These are phyloP conservation scores for Lagenidium giganteum DNA, from an alignment of 352 stramenopile genomes.

Conservation along the genomic window DNA sequence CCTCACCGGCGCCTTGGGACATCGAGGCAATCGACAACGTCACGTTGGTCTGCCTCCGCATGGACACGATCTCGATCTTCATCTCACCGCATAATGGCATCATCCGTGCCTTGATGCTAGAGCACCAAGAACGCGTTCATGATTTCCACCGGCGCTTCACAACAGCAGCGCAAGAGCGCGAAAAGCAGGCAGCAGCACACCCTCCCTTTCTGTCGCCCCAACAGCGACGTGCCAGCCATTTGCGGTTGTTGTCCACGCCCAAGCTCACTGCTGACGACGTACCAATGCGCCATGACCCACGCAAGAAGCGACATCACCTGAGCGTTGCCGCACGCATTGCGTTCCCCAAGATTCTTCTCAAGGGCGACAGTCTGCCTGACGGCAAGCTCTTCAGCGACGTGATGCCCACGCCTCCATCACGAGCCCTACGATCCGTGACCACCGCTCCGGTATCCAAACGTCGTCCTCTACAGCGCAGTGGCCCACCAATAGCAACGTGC, in stretches of 20 bases:
- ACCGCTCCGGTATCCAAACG: not conserved
- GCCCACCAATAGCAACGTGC: slow-evolving; percentile 23
- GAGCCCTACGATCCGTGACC: not conserved
- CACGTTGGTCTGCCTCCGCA: slow-evolving; percentile 44
- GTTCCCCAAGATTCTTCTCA: slow-evolving; percentile 45
- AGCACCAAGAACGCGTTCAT: slow-evolving; percentile 33
- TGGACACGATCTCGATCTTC: slow-evolving; percentile 60
- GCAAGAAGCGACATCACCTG: no score
- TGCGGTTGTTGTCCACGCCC: no score
- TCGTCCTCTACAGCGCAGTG: not conserved
- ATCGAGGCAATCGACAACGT: slow-evolving; percentile 57
- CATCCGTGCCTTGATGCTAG: slow-evolving; percentile 34
- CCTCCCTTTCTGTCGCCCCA: not conserved
- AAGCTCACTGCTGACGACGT: no score
- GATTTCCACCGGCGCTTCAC: slow-evolving; percentile 48
- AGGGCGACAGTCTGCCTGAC: no score
- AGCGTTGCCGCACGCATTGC: slow-evolving; percentile 16
- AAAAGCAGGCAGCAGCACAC: no score
- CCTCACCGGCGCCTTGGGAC: slow-evolving; percentile 37
- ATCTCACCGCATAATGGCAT: slow-evolving; percentile 40
- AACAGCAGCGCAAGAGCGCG: not conserved
- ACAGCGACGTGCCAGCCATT: no score
- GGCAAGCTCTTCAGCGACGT: no score
- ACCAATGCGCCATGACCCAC: no score
- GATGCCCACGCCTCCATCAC: slow-evolving; percentile 9